Conservation (phyloP, 495 filamentous ascomycete genomes). For the Hypoxylon perforatum region DNA sequence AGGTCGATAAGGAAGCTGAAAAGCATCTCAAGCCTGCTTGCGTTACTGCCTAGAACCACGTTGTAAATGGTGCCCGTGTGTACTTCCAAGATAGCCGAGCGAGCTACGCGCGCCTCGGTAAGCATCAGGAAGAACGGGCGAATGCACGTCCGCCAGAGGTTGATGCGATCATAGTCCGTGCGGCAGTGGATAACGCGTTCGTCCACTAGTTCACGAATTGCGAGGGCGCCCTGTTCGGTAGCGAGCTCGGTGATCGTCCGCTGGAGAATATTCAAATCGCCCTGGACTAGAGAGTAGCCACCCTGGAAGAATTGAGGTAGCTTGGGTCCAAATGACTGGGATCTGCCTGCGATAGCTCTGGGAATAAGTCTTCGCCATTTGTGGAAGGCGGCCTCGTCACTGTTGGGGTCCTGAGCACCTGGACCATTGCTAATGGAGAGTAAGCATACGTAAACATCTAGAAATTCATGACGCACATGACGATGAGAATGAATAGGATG, state of each 20-base stretch:
- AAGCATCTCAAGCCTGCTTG: slow-evolving; percentile 13
- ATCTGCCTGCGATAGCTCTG: neutral
- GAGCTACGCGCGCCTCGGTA: slow-evolving; percentile 20
- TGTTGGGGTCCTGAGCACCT: neutral
- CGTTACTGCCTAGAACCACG: slow-evolving; percentile 20
- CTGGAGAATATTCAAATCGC: slow-evolving; percentile 15
- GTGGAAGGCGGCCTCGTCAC: neutral
- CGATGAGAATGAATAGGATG: too few species aligned
- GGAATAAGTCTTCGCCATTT: slow-evolving; percentile 16
- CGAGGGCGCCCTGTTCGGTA: slow-evolving; percentile 10
- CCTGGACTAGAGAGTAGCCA: slow-evolving; percentile 17
- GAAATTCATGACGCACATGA: too few species aligned
- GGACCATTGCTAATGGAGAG: too few species aligned
- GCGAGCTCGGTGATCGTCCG: slow-evolving; percentile 20
- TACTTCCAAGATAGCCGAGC: slow-evolving; percentile 25
- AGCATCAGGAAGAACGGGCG: slow-evolving; percentile 29
- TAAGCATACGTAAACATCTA: too few species aligned
- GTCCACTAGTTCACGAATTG: slow-evolving; percentile 26
- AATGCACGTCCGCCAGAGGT: slow-evolving; percentile 23
- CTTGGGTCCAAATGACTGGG: neutral
- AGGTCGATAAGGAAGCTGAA: slow-evolving; percentile 28
- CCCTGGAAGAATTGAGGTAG: slow-evolving; percentile 24
- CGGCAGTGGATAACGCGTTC: slow-evolving; percentile 5
- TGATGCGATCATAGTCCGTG: slow-evolving; percentile 3
- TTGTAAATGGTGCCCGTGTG: slow-evolving; percentile 27